Evolutionary conservation across 805 yeast species (phyloP).

Genomic region (Yamadazyma paraphyllophila): DNA sequence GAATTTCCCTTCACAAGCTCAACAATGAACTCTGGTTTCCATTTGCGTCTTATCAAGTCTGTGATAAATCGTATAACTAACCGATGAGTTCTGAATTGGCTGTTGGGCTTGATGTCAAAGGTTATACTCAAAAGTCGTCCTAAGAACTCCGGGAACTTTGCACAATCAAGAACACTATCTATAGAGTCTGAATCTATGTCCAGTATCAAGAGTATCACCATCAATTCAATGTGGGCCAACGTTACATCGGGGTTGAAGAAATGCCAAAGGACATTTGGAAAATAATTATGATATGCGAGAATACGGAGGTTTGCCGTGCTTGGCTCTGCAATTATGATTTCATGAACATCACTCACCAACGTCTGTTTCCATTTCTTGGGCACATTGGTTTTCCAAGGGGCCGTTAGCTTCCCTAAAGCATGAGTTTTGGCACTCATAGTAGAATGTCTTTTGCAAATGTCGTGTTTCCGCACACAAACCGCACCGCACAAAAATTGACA

Average conservation of each 20-base stretch:
- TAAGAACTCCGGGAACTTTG: constrained; percentile 14
- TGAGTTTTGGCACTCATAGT: not conserved
- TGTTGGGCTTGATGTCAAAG: constrained; percentile 11
- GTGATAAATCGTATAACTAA: constrained; percentile 15
- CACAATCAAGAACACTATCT: constrained; percentile 16
- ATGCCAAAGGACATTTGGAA: constrained; percentile 36
- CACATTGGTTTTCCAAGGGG: constrained; percentile 14
- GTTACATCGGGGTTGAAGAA: constrained; percentile 39
- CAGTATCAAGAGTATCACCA: constrained; percentile 21
- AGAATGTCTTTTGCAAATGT: not conserved
- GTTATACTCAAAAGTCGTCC: constrained; percentile 25
- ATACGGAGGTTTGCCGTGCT: not conserved
- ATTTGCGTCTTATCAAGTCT: not conserved
- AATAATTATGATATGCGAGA: constrained; percentile 8
- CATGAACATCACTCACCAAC: constrained; percentile 3
- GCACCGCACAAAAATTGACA: not conserved
- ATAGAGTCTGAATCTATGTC: constrained; percentile 11
- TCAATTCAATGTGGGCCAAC: constrained; percentile 37
- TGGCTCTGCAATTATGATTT: not conserved
- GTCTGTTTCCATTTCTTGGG: constrained; percentile 14
- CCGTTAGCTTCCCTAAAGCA: constrained; percentile 5
- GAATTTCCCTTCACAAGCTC: not conserved
- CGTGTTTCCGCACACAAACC: not conserved
- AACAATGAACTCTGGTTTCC: not conserved
- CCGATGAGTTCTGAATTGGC: constrained; percentile 17